Percentiles rank a stretch among this genome's conserved stretches.
Evolutionary conservation across 306 rosid species (phyloP).

Genomic region (Canavalia ensiformis): DNA sequence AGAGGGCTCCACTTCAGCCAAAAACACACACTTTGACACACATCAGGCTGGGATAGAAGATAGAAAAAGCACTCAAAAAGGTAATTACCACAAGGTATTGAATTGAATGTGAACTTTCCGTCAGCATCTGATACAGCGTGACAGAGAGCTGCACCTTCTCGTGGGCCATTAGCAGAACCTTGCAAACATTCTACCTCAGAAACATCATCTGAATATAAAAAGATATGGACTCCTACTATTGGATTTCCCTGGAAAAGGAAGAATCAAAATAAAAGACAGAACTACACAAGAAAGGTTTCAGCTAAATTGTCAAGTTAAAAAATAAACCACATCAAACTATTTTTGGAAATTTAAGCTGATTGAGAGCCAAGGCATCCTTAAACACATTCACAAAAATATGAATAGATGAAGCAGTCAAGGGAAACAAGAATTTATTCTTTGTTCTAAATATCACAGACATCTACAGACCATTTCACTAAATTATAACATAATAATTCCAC

Average conservation of each 20-base stretch:
- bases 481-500: slow-evolving; percentile 8
- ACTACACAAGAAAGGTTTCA: slow-evolving; percentile 36
- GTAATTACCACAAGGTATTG: slow-evolving; percentile 90
- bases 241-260: slow-evolving; percentile 85
- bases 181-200: slow-evolving; percentile 87
- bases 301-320: slow-evolving; percentile 9
- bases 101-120: slow-evolving; percentile 82
- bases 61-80: slow-evolving; percentile 39
- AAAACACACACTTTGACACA: not conserved
- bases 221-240: slow-evolving; percentile 89
- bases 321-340: slow-evolving; percentile 20
- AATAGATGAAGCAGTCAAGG: slow-evolving; percentile 32
- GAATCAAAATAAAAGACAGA: slow-evolving; percentile 35
- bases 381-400: slow-evolving; percentile 22
- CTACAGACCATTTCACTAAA: slow-evolving; percentile 26
- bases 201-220: slow-evolving; percentile 86
- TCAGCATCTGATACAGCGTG: slow-evolving; percentile 88
- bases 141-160: slow-evolving; percentile 74
- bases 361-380: slow-evolving; percentile 42
- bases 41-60: slow-evolving; percentile 14
- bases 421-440: slow-evolving; percentile 45
- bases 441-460: slow-evolving; percentile 14
- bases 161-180: slow-evolving; percentile 79
- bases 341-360: slow-evolving; percentile 30
- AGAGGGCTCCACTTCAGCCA: slow-evolving; percentile 30